phyloP scores from a whole-genome alignment of 2,329 filamentous ascomycete species.

The Diaporthe vaccinii region DNA sequence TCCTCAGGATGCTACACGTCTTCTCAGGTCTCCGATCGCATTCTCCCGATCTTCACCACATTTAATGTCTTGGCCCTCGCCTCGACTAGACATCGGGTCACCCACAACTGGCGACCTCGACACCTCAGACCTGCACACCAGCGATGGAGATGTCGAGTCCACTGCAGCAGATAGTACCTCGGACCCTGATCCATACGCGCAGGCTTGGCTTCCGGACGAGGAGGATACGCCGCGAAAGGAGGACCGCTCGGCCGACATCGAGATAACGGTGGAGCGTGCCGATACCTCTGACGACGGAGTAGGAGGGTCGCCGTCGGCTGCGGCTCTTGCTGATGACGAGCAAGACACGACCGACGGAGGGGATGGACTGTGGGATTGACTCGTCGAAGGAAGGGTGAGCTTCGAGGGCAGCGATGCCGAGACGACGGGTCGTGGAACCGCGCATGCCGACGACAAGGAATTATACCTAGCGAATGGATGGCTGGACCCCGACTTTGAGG shows the following conservation, averaged over 20 bases:
- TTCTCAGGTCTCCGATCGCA: conserved; percentile 22
- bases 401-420: conserved; percentile 35
- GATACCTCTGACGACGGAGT: conserved; percentile 9
- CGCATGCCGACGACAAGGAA: background rate
- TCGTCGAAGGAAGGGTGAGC: conserved; percentile 39
- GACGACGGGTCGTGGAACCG: conserved; percentile 32
- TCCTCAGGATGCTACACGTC: background rate
- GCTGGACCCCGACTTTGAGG: conserved; percentile 15
- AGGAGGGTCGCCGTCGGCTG: conserved; percentile 19
- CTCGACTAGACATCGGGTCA: conserved; percentile 37
- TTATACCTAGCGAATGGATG: background rate
- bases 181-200: conserved; percentile 39
- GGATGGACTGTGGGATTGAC: conserved; percentile 40
- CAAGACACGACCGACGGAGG: conserved; percentile 35
- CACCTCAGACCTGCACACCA: conserved; percentile 37
- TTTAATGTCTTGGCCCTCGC: conserved; percentile 13
- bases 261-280: conserved; percentile 13
- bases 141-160: conserved; percentile 41
- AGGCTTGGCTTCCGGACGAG: conserved; percentile 6
- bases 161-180: conserved; percentile 39
- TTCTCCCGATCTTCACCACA: conserved; percentile 36
- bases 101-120: conserved; percentile 40
- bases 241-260: conserved; percentile 1
- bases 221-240: conserved; percentile 15
- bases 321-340: conserved; percentile 40